Base-by-base conservation (phyloP, 106 monocot species). In the Allium sativum region DNA sequence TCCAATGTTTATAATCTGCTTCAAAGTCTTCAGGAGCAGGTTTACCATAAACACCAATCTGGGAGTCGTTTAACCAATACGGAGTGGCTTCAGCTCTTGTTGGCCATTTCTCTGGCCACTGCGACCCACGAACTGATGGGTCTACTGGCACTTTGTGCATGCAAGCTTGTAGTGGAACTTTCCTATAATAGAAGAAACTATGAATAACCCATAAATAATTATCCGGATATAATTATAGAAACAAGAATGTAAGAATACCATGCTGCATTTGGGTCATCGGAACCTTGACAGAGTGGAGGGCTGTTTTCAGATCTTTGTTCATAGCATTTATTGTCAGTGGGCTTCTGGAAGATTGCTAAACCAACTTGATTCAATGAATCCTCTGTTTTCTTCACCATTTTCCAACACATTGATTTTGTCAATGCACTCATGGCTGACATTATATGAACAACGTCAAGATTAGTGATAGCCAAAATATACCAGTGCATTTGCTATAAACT, bases 371-470 rank as follows among this genome's bases (percentile, higher is more conserved):
- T 80, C 13, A 88, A 10, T 11, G 72, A 21, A 80, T 93, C 93
- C 52, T 85, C 85, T 17, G 61, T 76, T 66, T 77, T 82, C 13
- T 57, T 69, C 66, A 93, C 79, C 79, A 93, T 70, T 52, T 89
- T 65, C 93, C 93, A 93, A 62, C 93, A 93, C 72, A 93, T 85
- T 56, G 81, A 73, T 59, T 82, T 93, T 45, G 82, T 93, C 70
- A 93, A 54, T 18, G 55, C 71, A 40, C 59, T 73, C 88, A 88
- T 93, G 46, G 82, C 93, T 93, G 82, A 45, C 58, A 80, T 55
- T 13, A 31, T 31, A 31, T 31, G 31, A 31, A 31, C 31, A 31
- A 31, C 31, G 1, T 31, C 31, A 31, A 31, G 31, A 31, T 31
- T 31, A 31, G 31, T 3, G 57, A 53, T 54, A n/a, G 42, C 20